Evolutionary conservation across 2,329 filamentous ascomycete genomes (phyloP), one percentile per base, ranked within the genome.

Genomic region (Zymoseptoria crescenta): DNA sequence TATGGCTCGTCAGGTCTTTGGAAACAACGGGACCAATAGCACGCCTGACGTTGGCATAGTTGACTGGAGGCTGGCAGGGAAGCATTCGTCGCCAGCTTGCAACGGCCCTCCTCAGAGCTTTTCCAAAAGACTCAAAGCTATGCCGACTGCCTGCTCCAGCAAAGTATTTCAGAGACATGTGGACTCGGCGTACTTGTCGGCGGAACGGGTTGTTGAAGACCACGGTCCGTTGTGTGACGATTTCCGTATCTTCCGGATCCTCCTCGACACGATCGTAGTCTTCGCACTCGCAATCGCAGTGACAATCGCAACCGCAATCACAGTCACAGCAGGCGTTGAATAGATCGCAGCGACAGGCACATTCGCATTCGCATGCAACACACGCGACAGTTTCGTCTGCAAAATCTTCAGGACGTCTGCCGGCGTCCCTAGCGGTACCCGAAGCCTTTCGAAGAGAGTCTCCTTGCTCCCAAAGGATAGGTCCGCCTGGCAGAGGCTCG

Each of bases 21-120:
- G 35, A 41, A 5, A 16, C 16, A 10, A 41, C 35, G 35, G 35
- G 30, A 10, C 30, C 30, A 13, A 35, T 24, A 20, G 24, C 24
- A 50, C 55, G 20, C 29, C 45, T 3, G 27, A 52, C 45, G 20
- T 29, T 52, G 6, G 20, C 41, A 13, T 21, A 10, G 21, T 52
- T 19, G 13, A 52, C 13, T 13, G 52, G 13, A 16, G 41, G 58
- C 45, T 60, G 55, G 10, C 29, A 54, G 13, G 45, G 20, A n/a
- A 60, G 52, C 55, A 57, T 60, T 13, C 55, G 49, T n/a, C 55
- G 52, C 51, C 58, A 59, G 30, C 49, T 54, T 21, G 58, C 54
- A 4, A 41, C n/a, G 13, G 19, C 13, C 7, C 29, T 20, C 4
- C 13, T 21, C 24, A 52, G 8, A 28, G 29, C n/a, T 45, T 48